These are phyloP conservation scores for Penicillium simplicissimum DNA, from an alignment of 495 filamentous ascomycete genomes.

Conservation along the genomic window DNA sequence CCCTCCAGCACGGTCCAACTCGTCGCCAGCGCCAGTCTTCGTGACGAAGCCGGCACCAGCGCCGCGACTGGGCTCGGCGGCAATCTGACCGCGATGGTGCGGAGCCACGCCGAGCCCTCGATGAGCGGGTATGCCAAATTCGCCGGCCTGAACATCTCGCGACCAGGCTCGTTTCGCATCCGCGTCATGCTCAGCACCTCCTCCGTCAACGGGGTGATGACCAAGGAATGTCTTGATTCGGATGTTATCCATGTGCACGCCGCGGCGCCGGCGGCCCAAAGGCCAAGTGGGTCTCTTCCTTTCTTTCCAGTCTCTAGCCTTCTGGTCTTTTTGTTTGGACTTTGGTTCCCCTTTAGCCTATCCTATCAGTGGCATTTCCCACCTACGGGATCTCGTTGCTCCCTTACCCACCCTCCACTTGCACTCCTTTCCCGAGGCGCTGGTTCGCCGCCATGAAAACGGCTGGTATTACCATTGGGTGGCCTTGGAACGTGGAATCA, in stretches of 20 bases:
- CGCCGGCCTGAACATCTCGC: conserved; percentile 31
- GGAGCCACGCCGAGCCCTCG: conserved; percentile 36
- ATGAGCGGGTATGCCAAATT: conserved; percentile 43
- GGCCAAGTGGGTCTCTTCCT: conserved; percentile 38
- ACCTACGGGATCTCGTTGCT: background rate
- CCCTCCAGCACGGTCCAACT: conserved; percentile 32
- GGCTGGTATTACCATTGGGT: background rate
- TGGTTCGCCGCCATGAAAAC: background rate
- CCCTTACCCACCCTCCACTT: background rate
- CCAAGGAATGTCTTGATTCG: conserved; percentile 39
- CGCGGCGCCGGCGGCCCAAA: conserved; percentile 31
- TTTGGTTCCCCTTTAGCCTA: background rate
- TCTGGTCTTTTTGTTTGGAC: background rate
- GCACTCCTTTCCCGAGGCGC: background rate
- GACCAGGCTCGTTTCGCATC: conserved; percentile 38
- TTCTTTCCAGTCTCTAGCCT: background rate
- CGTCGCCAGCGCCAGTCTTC: conserved; percentile 34
- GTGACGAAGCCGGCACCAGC: conserved; percentile 34
- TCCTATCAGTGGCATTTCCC: background rate
- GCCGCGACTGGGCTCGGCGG: conserved; percentile 31
- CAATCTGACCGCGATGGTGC: conserved; percentile 38
- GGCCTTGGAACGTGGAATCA: background rate
- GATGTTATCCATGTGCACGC: conserved; percentile 36
- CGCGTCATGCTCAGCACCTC: conserved; percentile 41
- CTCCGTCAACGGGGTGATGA: conserved; percentile 34